A percentile compares a stretch with the other conserved stretches of the same genome.
Conservation (phyloP, 2,329 filamentous ascomycete species). For the Blumeria hordei region DNA sequence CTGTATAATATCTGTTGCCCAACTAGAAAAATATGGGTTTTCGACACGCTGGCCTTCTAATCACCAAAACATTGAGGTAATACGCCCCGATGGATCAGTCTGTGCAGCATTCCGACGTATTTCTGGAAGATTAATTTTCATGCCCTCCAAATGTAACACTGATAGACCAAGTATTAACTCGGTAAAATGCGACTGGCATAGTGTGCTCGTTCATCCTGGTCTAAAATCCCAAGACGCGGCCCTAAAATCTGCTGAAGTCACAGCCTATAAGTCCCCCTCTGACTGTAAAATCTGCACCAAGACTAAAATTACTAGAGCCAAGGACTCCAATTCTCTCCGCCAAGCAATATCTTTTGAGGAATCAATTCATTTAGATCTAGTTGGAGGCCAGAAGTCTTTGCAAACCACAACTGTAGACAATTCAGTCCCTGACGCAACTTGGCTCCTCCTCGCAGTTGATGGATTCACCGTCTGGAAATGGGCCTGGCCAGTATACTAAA, state of each 20-base stretch:
- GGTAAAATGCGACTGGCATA: neutral
- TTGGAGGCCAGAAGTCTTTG: neutral
- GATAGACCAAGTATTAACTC: neutral
- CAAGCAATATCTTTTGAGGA: neutral
- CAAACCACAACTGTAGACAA: neutral
- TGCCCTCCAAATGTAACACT: neutral
- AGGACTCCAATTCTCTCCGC: neutral
- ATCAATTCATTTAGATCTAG: neutral
- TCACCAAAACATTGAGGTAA: neutral
- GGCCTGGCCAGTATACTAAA: neutral
- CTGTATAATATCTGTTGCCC: neutral
- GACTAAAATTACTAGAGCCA: neutral
- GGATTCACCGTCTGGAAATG: neutral
- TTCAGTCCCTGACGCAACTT: neutral
- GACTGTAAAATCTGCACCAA: neutral
- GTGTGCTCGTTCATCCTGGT: neutral
- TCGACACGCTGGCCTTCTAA: neutral
- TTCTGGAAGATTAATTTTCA: neutral
- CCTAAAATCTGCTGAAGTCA: neutral
- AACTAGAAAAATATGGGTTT: neutral
- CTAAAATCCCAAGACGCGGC: neutral
- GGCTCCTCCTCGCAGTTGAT: neutral
- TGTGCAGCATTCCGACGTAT: neutral
- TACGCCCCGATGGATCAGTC: neutral
- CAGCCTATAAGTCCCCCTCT: neutral